These are phyloP conservation scores for Candida tibetensis DNA, from an alignment of 805 yeast genomes.

Conservation along the genomic window DNA sequence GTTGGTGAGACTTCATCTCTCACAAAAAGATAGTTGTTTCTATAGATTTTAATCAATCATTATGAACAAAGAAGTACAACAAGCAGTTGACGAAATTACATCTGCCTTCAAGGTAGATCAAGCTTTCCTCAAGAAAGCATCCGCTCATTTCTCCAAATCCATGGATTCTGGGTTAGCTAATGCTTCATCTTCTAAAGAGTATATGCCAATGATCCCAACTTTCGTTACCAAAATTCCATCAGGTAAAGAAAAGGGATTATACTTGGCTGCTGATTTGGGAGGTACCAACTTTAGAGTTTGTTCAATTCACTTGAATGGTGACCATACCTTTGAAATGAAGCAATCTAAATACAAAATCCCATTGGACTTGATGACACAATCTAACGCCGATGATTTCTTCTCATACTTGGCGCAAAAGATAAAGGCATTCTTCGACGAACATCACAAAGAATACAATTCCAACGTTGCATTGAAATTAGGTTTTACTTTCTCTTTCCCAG, in stretches of 20 bases:
- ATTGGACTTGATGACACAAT: constrained; percentile 64
- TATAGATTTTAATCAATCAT: not conserved
- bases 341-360: constrained; percentile 84
- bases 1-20: too few relatives aligned
- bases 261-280: constrained; percentile 90
- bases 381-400: constrained; percentile 65
- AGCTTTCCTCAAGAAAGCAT: constrained; percentile 45
- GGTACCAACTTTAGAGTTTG: constrained; percentile 96
- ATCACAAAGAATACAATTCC: constrained; percentile 50
- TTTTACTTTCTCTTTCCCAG: constrained; percentile 93
- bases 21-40: too few relatives aligned
- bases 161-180: constrained; percentile 59
- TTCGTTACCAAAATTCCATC: constrained; percentile 81
- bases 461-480: constrained; percentile 62
- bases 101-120: constrained; percentile 41
- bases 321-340: constrained; percentile 71
- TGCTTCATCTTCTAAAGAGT: constrained; percentile 39
- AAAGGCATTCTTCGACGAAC: constrained; percentile 57
- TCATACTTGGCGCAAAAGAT: constrained; percentile 72
- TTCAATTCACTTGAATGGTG: constrained; percentile 73
- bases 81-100: constrained; percentile 35
- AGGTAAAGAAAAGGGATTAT: constrained; percentile 81
- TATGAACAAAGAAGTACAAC: constrained; percentile 16
- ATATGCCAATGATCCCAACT: constrained; percentile 87
- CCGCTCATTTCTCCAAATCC: constrained; percentile 54